Conservation (phyloP, 2,329 filamentous ascomycete species). For the Epichloe sp. region DNA sequence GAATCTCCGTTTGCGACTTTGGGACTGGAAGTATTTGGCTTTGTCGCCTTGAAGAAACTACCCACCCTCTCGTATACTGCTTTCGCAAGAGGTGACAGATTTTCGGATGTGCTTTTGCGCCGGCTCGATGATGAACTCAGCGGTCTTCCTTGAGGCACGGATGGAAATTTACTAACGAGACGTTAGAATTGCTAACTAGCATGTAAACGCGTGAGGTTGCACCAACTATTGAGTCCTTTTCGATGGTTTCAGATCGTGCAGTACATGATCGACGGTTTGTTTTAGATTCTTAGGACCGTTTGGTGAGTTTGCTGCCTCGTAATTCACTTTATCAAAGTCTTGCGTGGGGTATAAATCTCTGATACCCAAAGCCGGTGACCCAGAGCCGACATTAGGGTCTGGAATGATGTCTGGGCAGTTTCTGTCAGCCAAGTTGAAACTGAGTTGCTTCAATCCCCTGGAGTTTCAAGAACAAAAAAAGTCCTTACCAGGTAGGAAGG, state of each 20-base stretch:
- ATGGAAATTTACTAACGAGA: constrained; percentile 37
- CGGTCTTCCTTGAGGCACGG: constrained; percentile 12
- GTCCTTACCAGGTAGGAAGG: constrained; percentile 58
- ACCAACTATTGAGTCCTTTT: constrained; percentile 56
- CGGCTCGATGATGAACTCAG: constrained; percentile 8
- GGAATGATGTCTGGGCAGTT: constrained; percentile 45
- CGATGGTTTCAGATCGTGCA: constrained; percentile 59
- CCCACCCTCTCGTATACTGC: constrained; percentile 28
- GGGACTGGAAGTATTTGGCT: constrained; percentile 16
- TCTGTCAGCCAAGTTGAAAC: neutral
- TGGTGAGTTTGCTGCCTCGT: constrained; percentile 47
- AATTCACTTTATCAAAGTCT: constrained; percentile 56
- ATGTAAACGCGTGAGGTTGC: neutral
- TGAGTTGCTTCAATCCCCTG: neutral
- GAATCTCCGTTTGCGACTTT: constrained; percentile 25
- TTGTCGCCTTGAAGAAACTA: constrained; percentile 26
- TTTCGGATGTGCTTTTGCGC: constrained; percentile 22
- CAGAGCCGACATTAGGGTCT: constrained; percentile 46
- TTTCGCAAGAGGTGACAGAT: constrained; percentile 35
- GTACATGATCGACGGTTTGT: constrained; percentile 59
- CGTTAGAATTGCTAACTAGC: neutral
- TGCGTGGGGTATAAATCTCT: constrained; percentile 36
- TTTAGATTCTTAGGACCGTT: constrained; percentile 53
- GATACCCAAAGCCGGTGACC: constrained; percentile 37
- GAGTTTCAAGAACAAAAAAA: neutral